Evolutionary conservation across 2,329 filamentous ascomycete genomes (phyloP).

Genomic region (Phialocephala sp.): DNA sequence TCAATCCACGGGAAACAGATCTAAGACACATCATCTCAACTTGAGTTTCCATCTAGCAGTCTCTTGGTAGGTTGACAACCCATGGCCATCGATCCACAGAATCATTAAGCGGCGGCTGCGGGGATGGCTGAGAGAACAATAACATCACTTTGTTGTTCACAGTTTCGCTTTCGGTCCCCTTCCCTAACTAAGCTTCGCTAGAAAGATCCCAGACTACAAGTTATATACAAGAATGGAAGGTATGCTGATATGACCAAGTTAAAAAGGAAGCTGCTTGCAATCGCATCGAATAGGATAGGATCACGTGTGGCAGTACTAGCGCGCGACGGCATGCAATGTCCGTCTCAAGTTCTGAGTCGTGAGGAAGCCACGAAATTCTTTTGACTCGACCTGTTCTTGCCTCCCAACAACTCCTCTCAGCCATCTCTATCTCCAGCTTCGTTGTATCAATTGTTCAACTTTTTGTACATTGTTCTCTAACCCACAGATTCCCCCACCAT

Average conservation of each 20-base stretch:
- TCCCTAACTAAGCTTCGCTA: too few relatives aligned
- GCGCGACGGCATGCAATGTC: neutral
- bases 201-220: neutral
- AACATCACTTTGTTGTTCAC: too few relatives aligned
- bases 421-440: neutral
- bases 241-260: neutral
- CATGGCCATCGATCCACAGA: too few relatives aligned
- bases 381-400: neutral
- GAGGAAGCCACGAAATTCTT: neutral
- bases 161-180: too few relatives aligned
- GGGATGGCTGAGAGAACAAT: neutral
- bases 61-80: too few relatives aligned
- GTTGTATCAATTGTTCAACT: neutral
- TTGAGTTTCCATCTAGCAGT: too few relatives aligned
- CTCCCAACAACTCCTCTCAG: neutral
- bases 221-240: neutral
- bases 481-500: neutral
- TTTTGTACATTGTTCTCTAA: neutral
- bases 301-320: neutral
- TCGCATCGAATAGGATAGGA: neutral
- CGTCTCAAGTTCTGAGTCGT: slow-evolving; percentile 1
- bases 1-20: too few relatives aligned
- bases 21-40: too few relatives aligned
- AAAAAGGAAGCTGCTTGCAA: neutral
- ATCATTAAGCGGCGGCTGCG: neutral